Conservation (phyloP, 2,329 filamentous ascomycete genomes). For the Claviceps pazoutovae region DNA sequence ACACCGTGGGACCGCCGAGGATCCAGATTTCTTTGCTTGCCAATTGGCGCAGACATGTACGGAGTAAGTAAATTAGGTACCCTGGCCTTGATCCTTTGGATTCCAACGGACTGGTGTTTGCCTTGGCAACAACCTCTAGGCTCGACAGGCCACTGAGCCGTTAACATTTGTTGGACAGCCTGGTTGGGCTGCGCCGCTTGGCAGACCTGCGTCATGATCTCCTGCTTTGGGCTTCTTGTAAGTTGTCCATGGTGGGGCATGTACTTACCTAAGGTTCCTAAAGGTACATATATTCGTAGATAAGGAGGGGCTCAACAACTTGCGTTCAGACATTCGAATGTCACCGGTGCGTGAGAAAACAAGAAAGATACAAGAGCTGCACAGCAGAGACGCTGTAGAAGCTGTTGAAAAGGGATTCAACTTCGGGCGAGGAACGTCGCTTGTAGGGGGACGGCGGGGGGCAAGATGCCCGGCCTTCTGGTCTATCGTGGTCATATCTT, state of each 20-base stretch:
- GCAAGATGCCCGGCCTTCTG: too few species aligned
- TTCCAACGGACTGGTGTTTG: neutral
- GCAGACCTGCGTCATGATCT: neutral
- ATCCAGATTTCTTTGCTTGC: conserved; percentile 3
- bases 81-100: conserved; percentile 1
- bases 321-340: neutral
- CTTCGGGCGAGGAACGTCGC: too few species aligned
- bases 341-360: too few species aligned
- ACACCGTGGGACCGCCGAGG: neutral
- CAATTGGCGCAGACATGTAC: conserved; percentile 2
- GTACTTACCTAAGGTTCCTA: neutral
- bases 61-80: too few species aligned
- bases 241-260: conserved; percentile 1
- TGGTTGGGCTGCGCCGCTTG: conserved; percentile 1
- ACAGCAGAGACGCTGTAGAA: too few species aligned
- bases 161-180: conserved; percentile 5
- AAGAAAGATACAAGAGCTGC: too few species aligned
- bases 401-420: too few species aligned
- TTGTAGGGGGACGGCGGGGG: too few species aligned
- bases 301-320: neutral
- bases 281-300: neutral
- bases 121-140: neutral
- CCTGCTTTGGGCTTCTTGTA: neutral
- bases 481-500: too few species aligned
- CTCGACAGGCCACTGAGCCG: conserved; percentile 1